Base-by-base conservation (phyloP, 345 rosid genomes). In the Brassica carinata region DNA sequence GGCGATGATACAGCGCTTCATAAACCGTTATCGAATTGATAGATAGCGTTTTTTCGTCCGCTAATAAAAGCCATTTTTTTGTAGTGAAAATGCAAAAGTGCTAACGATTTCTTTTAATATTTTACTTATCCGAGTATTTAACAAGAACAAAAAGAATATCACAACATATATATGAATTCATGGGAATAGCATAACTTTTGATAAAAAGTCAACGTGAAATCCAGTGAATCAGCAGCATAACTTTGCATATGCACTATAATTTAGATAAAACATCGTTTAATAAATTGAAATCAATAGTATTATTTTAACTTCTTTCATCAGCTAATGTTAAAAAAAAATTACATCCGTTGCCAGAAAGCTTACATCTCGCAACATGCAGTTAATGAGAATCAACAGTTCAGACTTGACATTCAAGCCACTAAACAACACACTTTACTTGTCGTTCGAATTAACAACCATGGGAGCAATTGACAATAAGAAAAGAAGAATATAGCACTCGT, bases 401-500 rank as follows among this genome's bases (percentile, higher is more conserved):
- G 30, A 19, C 65, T 51, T 53, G 51, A 67, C 36, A 53, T 14
- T 55, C 57, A 34, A 57, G 40, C 38, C 40, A 75, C 5, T 26
- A 40, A 61, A 61, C 58, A 19, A 19, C 23, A 19, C 26, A 40
- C 59, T 61, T 61, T 23, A 62, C 59, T 62, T 62, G 38, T 62
- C 4, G 29, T 38, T 14, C 26, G 59, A 73, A n/a, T 34, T 57
- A 58, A 67, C 19, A 67, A 57, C 43, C 67, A 57, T 36, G 66
- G n/a, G 15, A 30, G 74, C 29, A 11, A 11, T 11, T 40, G 67
- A 40, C 30, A 58, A 69, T 17, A 69, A 18, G 29, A 55, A 71
- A 14, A 73, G 14, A 59, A 70, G 64, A 29, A 74, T 43, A 38
- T 27, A 8, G 45, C 69, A 77, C 75, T 62, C 75, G 3, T 45